phyloP scores from a whole-genome alignment of 1,284 basidiomycete genomes.

The Trametes hirsuta region DNA sequence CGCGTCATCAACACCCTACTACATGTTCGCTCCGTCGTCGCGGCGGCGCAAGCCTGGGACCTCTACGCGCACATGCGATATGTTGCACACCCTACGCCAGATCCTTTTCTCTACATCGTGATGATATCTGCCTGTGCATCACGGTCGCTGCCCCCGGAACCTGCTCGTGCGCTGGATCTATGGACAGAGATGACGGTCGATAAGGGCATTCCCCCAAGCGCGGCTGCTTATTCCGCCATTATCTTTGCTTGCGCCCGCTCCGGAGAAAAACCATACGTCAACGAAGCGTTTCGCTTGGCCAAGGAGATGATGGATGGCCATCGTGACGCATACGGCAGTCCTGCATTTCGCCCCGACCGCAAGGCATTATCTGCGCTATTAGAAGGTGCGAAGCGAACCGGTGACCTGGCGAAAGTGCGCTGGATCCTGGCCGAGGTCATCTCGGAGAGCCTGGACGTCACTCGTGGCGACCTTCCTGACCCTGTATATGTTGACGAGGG shows the following conservation, averaged over 20 bases:
- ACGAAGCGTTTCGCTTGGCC: slow-evolving; percentile 80
- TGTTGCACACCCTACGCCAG: slow-evolving; percentile 85
- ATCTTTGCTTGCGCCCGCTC: slow-evolving; percentile 79
- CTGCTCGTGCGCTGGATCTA: slow-evolving; percentile 91
- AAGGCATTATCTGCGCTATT: slow-evolving; percentile 83
- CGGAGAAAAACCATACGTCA: slow-evolving; percentile 63
- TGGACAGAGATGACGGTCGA: slow-evolving; percentile 91
- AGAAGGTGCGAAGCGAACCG: slow-evolving; percentile 86
- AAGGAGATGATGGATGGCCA: slow-evolving; percentile 81
- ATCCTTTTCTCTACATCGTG: slow-evolving; percentile 72
- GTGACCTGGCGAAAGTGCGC: slow-evolving; percentile 81
- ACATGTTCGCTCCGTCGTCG: slow-evolving; percentile 47
- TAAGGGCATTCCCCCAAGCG: slow-evolving; percentile 63
- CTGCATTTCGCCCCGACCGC: slow-evolving; percentile 65
- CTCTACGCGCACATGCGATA: slow-evolving; percentile 96
- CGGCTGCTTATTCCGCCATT: slow-evolving; percentile 78
- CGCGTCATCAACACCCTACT: slow-evolving; percentile 65
- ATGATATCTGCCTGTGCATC: slow-evolving; percentile 90
- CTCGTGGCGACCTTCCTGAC: slow-evolving; percentile 26
- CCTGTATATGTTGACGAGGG: slow-evolving; percentile 63
- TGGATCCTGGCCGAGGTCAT: slow-evolving; percentile 95
- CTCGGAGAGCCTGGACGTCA: slow-evolving; percentile 32
- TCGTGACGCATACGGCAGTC: slow-evolving; percentile 60
- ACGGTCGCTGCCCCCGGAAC: slow-evolving; percentile 50
- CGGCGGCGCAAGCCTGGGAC: slow-evolving; percentile 86